Evolutionary conservation across 2,329 filamentous ascomycete species (phyloP).

Genomic region (Zasmidium cellare): DNA sequence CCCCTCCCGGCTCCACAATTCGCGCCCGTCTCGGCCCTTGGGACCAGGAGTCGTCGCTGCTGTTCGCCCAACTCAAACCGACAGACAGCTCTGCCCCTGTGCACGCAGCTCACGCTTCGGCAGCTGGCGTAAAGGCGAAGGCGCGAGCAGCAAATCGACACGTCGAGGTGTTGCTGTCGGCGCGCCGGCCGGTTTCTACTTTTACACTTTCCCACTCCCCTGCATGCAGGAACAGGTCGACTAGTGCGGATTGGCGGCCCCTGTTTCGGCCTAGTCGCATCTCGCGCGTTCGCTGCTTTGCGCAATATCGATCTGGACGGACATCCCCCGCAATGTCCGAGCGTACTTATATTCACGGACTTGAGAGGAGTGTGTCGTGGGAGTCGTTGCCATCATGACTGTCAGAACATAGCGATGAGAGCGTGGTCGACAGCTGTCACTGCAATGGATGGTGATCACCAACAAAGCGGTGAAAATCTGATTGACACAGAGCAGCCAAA

Average conservation of each 20-base stretch:
- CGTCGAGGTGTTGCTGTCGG: not conserved
- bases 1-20: constrained; percentile 10
- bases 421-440: too few species aligned
- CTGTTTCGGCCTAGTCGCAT: not conserved
- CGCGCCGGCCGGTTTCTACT: not conserved
- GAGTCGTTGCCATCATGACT: not conserved
- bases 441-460: not conserved
- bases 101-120: not conserved
- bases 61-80: not conserved
- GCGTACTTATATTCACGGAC: not conserved
- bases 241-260: not conserved
- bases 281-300: not conserved
- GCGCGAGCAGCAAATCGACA: not conserved
- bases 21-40: not conserved
- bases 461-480: not conserved
- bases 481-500: not conserved
- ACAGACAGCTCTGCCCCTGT: not conserved
- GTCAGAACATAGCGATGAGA: too few species aligned
- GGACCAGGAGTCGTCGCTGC: too few species aligned
- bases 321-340: not conserved
- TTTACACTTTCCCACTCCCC: not conserved
- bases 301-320: not conserved
- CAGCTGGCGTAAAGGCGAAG: not conserved
- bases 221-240: constrained; percentile 2
- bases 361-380: too few species aligned